phyloP scores from a whole-genome alignment of 176 grass and related monocot genomes.

The Rhipidocladum racemiflorum region DNA sequence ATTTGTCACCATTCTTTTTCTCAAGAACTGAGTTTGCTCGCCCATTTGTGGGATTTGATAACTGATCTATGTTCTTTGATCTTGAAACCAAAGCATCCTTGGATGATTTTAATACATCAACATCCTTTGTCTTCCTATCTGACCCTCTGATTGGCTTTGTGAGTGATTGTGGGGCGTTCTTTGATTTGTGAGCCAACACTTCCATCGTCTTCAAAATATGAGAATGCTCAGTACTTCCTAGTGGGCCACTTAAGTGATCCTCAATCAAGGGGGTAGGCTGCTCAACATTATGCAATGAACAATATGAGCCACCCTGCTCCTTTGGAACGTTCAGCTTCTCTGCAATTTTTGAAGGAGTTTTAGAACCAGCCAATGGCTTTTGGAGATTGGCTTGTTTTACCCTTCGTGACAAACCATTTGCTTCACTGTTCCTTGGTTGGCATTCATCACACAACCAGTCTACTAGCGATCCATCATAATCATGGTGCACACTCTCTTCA shows the following conservation, averaged over 20 bases:
- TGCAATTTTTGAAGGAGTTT: not conserved
- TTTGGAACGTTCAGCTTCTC: not conserved
- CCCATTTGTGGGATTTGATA: not conserved
- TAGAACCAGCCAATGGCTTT: not conserved
- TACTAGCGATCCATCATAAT: conserved; percentile 10
- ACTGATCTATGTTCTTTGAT: not conserved
- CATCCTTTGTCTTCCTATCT: too few species aligned
- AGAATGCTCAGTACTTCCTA: not conserved
- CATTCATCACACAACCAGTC: conserved; percentile 35
- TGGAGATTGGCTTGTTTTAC: conserved; percentile 7
- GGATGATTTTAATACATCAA: too few species aligned
- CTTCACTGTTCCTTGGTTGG: not conserved
- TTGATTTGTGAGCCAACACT: not conserved
- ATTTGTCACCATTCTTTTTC: not conserved
- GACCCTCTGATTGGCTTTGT: too few species aligned
- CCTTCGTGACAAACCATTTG: not conserved
- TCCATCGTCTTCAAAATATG: not conserved
- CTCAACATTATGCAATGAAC: not conserved
- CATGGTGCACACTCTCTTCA: too few species aligned
- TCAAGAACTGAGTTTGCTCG: not conserved
- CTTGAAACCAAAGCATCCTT: not conserved
- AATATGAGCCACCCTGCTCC: not conserved
- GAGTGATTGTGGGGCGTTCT: too few species aligned
- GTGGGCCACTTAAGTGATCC: not conserved
- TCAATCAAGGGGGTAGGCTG: not conserved